Conservation (phyloP, 257 asterid species). For the Verbena officinalis region DNA sequence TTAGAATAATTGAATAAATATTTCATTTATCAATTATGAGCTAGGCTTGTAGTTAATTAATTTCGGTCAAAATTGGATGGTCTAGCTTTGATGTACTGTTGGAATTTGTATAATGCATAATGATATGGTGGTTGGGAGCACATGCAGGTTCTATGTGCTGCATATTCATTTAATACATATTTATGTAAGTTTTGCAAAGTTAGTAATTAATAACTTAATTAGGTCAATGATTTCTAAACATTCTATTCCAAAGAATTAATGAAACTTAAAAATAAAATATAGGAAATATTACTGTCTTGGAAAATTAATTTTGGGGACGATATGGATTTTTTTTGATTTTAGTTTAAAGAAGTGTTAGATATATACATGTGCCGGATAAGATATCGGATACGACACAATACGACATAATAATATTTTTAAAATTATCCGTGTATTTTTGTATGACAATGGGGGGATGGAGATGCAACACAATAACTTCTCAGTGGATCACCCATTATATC, state of each 20-base stretch:
- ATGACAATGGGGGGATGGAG: too few relatives aligned
- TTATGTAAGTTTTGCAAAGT: not conserved
- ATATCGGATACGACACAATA: too few relatives aligned
- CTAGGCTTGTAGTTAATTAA: constrained; percentile 23
- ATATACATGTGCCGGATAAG: too few relatives aligned
- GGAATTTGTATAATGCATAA: constrained; percentile 37
- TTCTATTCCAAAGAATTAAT: not conserved
- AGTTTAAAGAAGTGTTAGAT: too few relatives aligned
- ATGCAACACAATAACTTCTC: too few relatives aligned
- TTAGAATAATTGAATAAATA: constrained; percentile 25
- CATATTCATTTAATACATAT: not conserved
- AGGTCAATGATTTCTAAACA: not conserved
- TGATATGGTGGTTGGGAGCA: constrained; percentile 51
- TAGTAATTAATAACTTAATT: not conserved
- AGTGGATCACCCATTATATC: too few relatives aligned
- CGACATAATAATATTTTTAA: too few relatives aligned
- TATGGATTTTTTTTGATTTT: too few relatives aligned
- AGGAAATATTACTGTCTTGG: too few relatives aligned
- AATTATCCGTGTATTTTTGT: too few relatives aligned
- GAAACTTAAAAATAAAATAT: not conserved
- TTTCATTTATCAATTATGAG: not conserved
- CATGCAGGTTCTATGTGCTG: constrained; percentile 46
- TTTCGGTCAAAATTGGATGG: constrained; percentile 27
- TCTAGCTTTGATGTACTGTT: constrained; percentile 19
- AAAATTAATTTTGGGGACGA: too few relatives aligned